Evolutionary conservation across 2,329 filamentous ascomycete genomes (phyloP), one percentile per base, ranked within the genome.

Genomic region (Colletotrichum ledebouriae): DNA sequence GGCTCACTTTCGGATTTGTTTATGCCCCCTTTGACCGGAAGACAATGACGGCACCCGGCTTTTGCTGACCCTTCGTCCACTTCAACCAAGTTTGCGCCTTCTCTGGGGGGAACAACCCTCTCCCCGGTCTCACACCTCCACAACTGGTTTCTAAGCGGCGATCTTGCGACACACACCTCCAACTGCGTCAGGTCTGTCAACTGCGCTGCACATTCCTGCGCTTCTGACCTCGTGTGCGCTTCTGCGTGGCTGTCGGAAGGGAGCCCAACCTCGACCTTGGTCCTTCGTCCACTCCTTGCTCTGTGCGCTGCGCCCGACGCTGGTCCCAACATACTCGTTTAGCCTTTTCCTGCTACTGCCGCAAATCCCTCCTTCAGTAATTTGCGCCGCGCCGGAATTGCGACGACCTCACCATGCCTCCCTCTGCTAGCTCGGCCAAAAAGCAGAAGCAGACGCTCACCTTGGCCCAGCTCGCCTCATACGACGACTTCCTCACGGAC

Each of bases 401-500:
- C 67, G 49, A 58, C 49, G 37, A 20, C 59, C n/a, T 20, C 56
- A 74, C 64, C 64, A 80, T 84, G 81, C 76, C 82, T 73, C 76
- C 79, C 25, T 73, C 77, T 53, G 77, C 78, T 59, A 72, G 72
- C 22, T 70, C 78, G 71, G 60, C 78, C 46, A 73, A 78, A 17
- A 87, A 91, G 80, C 65, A 68, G 25, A 92, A 87, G 82, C 89
- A 92, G 76, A 89, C 89, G 70, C 85, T 99, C 74, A 97, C 94
- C 7, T 85, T 98, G 73, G 90, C 91, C 69, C 94, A 97, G 84
- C 84, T 99, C 75, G 92, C 94, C 37, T 91, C 92, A 57, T 98
- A 98, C 83, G 96, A 99, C 82, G 96, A 99, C 80, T 90, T 98
- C 72, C 85, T 97, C 71, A 99, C 96, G 7, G 96, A 99, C 86